Evolutionary conservation across 768 basidiomycete genomes (phyloP).

Genomic region (Tricholoma bakamatsutake): DNA sequence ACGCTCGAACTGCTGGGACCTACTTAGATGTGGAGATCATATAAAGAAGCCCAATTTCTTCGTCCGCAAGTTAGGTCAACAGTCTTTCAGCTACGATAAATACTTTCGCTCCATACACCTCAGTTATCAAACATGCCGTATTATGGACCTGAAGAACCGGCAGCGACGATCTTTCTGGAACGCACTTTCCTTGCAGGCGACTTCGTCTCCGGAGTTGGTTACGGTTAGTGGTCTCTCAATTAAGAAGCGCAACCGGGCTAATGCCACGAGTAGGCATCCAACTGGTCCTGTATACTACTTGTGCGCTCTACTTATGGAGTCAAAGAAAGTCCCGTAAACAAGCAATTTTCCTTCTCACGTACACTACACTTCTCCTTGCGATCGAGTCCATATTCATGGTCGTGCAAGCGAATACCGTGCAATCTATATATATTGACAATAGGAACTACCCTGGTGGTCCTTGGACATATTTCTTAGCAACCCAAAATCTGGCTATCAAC

Average conservation of each 20-base stretch:
- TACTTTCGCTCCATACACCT: not conserved
- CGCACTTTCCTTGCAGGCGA: slow-evolving; percentile 33
- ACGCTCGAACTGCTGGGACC: no score
- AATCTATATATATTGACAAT: slow-evolving; percentile 29
- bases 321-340: slow-evolving; percentile 16
- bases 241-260: not conserved
- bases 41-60: no score
- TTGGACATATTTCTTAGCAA: slow-evolving; percentile 27
- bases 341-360: slow-evolving; percentile 24
- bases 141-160: slow-evolving; percentile 25
- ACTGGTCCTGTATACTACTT: slow-evolving; percentile 21
- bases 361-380: slow-evolving; percentile 22
- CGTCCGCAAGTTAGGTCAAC: no score
- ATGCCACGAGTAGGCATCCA: slow-evolving; percentile 20
- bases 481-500: slow-evolving; percentile 30
- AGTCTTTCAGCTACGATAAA: no score
- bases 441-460: slow-evolving; percentile 30
- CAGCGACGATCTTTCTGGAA: slow-evolving; percentile 23
- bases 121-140: slow-evolving; percentile 8
- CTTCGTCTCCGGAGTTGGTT: slow-evolving; percentile 28
- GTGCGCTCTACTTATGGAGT: slow-evolving; percentile 28
- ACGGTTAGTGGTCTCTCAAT: slow-evolving; percentile 15
- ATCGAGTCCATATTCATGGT: slow-evolving; percentile 24
- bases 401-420: slow-evolving; percentile 31
- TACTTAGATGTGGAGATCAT: no score